Base-by-base conservation (phyloP, 2,329 filamentous ascomycete species). In the Diaporthe citriasiana region DNA sequence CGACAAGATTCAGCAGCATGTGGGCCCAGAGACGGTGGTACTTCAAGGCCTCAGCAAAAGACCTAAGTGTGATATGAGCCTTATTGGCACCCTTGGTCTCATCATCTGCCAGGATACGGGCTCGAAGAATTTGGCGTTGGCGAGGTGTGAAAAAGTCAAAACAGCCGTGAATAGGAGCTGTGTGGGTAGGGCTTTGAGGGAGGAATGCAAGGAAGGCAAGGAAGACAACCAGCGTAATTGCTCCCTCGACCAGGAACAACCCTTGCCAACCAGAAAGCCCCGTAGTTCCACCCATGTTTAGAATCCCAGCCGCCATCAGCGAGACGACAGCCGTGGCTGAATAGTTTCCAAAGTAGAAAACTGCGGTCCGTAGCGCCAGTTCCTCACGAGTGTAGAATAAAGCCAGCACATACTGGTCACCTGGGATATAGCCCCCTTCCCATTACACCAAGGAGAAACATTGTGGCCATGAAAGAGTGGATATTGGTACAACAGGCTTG, bases 321-420 rank as follows among this genome's bases (percentile, higher is more conserved):
- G 75, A 76, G 9, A 71, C 74, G 4, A 68, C 73, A 1, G 72
- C 76, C 3, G 75, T 63, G 17, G 76, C 83, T 33, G 84, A 82
- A 75, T 85, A 82, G 56, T 85, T 84, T 0, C 84, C 84, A 47
- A 85, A 83, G 76, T 84, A 86, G 77, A 86, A 85, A 1, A 85
- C 75, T 19, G 82, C 83, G 7, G 84, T 82, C 17, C 84, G 82
- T 27, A 84, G 80, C 75, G 82, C 83, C 0, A 82, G 82, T 71
- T 86, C 84, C 7, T 80, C 79, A n/a, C 79, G 79, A 38, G 83
- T 85, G 72, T 85, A 86, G 81, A 83, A 85, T 1, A 82, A 83
- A 0, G 84, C 83, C 3, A 85, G 78, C 40, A 83, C 80, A 71
- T 78, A 82, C 22, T 80, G 74, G 30, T 74, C 73, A 73, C 83